phyloP scores from a whole-genome alignment of 2,329 filamentous ascomycete genomes.

The Septoria petroselini region DNA sequence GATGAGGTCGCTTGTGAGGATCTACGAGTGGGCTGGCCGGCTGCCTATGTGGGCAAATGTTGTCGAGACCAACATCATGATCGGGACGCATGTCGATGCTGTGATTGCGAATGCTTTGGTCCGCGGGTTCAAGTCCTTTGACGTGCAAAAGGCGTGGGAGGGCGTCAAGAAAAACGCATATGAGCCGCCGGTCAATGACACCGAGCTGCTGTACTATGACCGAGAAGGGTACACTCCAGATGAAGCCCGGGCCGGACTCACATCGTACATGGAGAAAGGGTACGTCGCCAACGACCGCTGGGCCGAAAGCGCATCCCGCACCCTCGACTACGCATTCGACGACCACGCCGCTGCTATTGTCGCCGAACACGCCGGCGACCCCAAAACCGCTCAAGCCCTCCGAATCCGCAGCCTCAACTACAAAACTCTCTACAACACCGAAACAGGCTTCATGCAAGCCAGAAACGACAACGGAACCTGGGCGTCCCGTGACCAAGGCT shows the following conservation, averaged over 20 bases:
- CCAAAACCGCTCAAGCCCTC: constrained; percentile 36
- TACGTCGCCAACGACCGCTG: constrained; percentile 51
- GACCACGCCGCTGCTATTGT: constrained; percentile 48
- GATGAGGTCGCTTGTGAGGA: constrained; percentile 48
- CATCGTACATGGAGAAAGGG: constrained; percentile 45
- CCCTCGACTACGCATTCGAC: constrained; percentile 50
- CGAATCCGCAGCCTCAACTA: constrained; percentile 44
- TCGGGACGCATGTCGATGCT: constrained; percentile 50
- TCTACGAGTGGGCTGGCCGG: constrained; percentile 49
- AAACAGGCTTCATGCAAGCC: constrained; percentile 49
- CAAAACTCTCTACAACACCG: constrained; percentile 43
- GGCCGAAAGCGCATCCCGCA: constrained; percentile 48
- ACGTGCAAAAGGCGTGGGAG: constrained; percentile 45
- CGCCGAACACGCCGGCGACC: constrained; percentile 40
- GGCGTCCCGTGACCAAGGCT: constrained; percentile 46
- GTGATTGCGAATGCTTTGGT: constrained; percentile 49
- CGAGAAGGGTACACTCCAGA: constrained; percentile 47
- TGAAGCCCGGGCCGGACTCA: constrained; percentile 48
- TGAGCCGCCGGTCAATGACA: constrained; percentile 46
- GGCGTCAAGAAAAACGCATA: constrained; percentile 48
- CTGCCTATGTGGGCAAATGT: constrained; percentile 52
- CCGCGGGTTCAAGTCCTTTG: constrained; percentile 45
- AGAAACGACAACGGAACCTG: constrained; percentile 49
- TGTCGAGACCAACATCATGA: constrained; percentile 53
- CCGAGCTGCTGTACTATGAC: constrained; percentile 48